These are phyloP conservation scores for Schizosaccharomyces japonicus DNA, from an alignment of 805 yeast genomes.

Conservation along the genomic window DNA sequence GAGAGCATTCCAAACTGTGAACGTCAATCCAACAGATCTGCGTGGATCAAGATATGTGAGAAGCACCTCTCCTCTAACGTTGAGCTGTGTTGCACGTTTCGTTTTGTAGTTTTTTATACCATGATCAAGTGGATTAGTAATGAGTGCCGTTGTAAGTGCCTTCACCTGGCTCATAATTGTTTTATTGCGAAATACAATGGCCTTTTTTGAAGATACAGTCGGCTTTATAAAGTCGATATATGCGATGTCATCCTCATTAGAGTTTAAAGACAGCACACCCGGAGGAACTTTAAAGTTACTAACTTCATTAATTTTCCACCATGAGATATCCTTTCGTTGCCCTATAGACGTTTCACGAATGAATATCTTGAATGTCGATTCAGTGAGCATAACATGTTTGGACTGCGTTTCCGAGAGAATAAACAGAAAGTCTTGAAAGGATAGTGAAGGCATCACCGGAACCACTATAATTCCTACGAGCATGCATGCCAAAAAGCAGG, in stretches of 20 bases:
- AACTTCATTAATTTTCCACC: constrained; percentile 72
- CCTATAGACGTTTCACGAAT: constrained; percentile 33
- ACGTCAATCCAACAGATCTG: constrained; percentile 62
- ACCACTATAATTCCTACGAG: constrained; percentile 85
- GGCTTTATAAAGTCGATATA: neutral
- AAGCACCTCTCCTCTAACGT: constrained; percentile 18
- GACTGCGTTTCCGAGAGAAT: constrained; percentile 54
- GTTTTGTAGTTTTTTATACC: neutral
- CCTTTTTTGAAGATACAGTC: constrained; percentile 15
- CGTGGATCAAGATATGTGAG: constrained; percentile 44
- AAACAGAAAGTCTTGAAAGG: constrained; percentile 38
- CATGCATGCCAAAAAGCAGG: constrained; percentile 75
- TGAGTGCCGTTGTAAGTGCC: constrained; percentile 41
- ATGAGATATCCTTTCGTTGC: constrained; percentile 37
- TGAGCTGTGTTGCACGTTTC: too few relatives aligned
- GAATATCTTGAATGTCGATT: constrained; percentile 46
- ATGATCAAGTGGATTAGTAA: constrained; percentile 15
- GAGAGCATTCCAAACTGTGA: constrained; percentile 58
- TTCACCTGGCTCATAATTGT: constrained; percentile 76
- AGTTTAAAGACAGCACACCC: neutral
- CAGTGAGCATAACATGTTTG: constrained; percentile 59
- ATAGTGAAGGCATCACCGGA: constrained; percentile 53
- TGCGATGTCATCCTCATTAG: neutral
- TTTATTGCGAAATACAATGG: constrained; percentile 76
- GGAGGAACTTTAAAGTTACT: constrained; percentile 30